phyloP scores from a whole-genome alignment of 2,329 filamentous ascomycete genomes.

The Aspergillus sp. region DNA sequence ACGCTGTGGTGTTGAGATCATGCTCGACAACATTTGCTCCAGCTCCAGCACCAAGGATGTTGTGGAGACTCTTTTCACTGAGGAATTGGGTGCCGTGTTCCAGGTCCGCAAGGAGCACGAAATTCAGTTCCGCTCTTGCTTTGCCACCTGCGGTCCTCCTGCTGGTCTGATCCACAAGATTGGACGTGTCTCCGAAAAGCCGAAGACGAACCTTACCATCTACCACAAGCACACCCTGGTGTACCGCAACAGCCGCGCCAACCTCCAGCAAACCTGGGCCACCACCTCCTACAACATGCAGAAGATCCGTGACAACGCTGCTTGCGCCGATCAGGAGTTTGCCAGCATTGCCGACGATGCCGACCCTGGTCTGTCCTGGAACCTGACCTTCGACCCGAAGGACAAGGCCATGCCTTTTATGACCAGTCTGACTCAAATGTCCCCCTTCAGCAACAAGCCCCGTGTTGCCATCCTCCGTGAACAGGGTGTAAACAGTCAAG shows the following conservation, averaged over 20 bases:
- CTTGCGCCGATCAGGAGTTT: conserved; percentile 82
- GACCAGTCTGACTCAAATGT: conserved; percentile 59
- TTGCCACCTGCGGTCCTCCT: conserved; percentile 85
- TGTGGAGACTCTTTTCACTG: conserved; percentile 84
- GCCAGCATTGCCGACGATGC: conserved; percentile 70
- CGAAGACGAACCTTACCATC: conserved; percentile 76
- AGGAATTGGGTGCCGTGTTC: conserved; percentile 94
- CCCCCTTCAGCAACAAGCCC: conserved; percentile 64
- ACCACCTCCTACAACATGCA: conserved; percentile 91
- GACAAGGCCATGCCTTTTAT: conserved; percentile 74
- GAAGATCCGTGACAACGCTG: conserved; percentile 81
- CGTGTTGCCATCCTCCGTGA: conserved; percentile 91
- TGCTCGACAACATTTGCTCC: conserved; percentile 68
- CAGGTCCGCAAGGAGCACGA: conserved; percentile 86
- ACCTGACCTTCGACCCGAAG: conserved; percentile 75
- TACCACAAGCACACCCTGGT: conserved; percentile 70
- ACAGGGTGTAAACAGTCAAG: conserved; percentile 91
- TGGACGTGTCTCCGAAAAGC: conserved; percentile 67
- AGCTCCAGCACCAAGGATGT: conserved; percentile 65
- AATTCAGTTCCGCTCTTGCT: conserved; percentile 82
- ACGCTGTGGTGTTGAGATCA: conserved; percentile 81
- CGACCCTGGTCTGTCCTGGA: conserved; percentile 83
- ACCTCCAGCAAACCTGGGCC: conserved; percentile 86
- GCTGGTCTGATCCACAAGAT: conserved; percentile 81
- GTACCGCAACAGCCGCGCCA: conserved; percentile 67